A percentile compares a stretch with the other conserved stretches of the same genome.
Evolutionary conservation across 305 asterid genomes (phyloP).

Genomic region (Solanum aculeatissimum): DNA sequence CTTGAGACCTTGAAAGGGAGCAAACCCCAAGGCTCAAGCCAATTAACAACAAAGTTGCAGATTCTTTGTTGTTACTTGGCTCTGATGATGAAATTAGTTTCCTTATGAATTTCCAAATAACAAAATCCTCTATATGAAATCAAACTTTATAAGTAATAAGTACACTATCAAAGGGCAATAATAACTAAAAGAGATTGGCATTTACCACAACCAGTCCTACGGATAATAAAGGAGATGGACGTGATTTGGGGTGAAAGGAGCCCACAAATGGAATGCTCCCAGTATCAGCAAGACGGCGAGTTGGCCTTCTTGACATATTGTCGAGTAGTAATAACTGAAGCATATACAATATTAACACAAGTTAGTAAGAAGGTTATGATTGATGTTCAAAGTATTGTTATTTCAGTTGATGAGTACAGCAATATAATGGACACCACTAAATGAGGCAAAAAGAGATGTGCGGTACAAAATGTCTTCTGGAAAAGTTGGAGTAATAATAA

Average conservation of each 20-base stretch:
- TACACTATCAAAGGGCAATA: not conserved
- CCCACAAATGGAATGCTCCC: slow-evolving; percentile 66
- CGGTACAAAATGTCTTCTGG: not conserved
- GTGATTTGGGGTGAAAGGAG: slow-evolving; percentile 58
- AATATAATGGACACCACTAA: not conserved
- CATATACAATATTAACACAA: not conserved
- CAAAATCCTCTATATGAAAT: not conserved
- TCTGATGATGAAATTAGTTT: not conserved
- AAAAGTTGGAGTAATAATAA: not conserved
- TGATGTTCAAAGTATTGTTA: not conserved
- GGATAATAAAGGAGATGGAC: slow-evolving; percentile 62
- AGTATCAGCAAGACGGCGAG: slow-evolving; percentile 56
- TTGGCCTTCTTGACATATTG: slow-evolving; percentile 74
- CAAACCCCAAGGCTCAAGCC: no score
- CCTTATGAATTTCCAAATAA: not conserved
- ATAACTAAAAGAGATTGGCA: not conserved
- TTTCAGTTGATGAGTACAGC: not conserved
- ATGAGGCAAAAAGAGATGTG: not conserved
- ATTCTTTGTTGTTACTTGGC: not conserved
- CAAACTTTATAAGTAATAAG: not conserved
- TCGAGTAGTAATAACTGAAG: not conserved
- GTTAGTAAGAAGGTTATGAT: not conserved
- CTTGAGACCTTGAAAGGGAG: no score
- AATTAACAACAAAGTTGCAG: not conserved
- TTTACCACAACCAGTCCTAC: slow-evolving; percentile 47